Conservation (phyloP, 2,329 filamentous ascomycete genomes). For the Pseudocercospora fijiensis region DNA sequence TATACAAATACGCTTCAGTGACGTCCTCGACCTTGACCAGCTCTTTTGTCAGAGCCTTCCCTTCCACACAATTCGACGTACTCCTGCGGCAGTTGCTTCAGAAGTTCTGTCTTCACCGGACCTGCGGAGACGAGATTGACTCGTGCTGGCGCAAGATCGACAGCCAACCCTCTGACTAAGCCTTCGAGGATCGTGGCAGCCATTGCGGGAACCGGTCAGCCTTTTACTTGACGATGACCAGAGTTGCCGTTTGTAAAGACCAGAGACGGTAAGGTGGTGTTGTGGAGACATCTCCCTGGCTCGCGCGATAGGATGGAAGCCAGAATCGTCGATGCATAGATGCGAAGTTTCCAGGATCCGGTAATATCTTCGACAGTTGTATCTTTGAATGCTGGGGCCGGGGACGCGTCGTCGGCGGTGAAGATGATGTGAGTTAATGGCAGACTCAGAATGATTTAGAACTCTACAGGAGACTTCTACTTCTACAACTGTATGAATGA, state of each 20-base stretch:
- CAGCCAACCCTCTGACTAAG: neutral
- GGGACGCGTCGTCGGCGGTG: neutral
- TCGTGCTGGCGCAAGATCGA: neutral
- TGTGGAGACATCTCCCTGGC: neutral
- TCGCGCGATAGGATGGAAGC: neutral
- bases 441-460: too few species aligned
- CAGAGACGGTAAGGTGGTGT: neutral
- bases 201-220: neutral
- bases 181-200: neutral
- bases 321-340: neutral
- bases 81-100: neutral
- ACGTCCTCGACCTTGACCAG: slow-evolving; percentile 34
- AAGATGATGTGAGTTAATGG: slow-evolving; percentile 1
- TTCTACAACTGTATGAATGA: too few species aligned
- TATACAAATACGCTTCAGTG: neutral
- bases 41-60: slow-evolving; percentile 7
- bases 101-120: neutral
- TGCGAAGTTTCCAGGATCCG: neutral
- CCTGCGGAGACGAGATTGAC: neutral
- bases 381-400: neutral
- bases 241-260: neutral
- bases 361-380: neutral
- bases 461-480: too few species aligned
- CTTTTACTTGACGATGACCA: neutral
- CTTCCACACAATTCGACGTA: neutral